A percentile compares a stretch with the other conserved stretches of the same genome.
Evolutionary conservation across 1,139 yeast species (phyloP).

Genomic region (Hansenula sp.): DNA sequence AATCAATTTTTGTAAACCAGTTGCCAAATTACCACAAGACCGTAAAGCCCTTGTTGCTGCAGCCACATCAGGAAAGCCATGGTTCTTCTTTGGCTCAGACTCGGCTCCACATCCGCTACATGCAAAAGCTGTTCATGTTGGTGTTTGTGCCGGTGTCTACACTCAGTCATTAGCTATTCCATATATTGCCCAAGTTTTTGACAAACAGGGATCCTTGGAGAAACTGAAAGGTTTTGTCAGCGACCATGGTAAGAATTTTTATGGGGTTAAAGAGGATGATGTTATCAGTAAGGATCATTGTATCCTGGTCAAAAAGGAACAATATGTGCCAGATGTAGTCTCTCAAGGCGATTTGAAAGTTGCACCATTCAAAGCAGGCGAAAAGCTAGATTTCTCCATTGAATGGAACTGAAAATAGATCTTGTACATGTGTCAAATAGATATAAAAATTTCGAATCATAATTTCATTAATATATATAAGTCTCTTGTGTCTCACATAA

Average conservation of each 20-base stretch:
- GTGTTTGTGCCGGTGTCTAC: slow-evolving; percentile 96
- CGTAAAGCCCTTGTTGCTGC: slow-evolving; percentile 77
- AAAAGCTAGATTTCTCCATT: slow-evolving; percentile 65
- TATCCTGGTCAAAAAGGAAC: slow-evolving; percentile 46
- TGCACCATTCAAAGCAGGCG: slow-evolving; percentile 91
- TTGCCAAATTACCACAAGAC: slow-evolving; percentile 88
- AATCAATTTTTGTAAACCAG: slow-evolving; percentile 94
- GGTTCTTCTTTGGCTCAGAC: slow-evolving; percentile 95
- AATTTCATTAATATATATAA: not conserved
- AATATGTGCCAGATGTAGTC: slow-evolving; percentile 57
- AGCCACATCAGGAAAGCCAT: slow-evolving; percentile 88
- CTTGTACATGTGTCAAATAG: slow-evolving; percentile 6
- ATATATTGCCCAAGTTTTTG: slow-evolving; percentile 86
- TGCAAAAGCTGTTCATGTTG: slow-evolving; percentile 69
- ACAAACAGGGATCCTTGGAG: slow-evolving; percentile 56
- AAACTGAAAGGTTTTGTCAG: slow-evolving; percentile 72
- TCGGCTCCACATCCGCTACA: slow-evolving; percentile 94
- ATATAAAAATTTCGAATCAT: slow-evolving; percentile 2
- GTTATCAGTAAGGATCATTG: slow-evolving; percentile 43
- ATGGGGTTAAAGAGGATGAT: slow-evolving; percentile 46
- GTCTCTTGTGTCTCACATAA: too few relatives aligned
- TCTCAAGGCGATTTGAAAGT: slow-evolving; percentile 47
- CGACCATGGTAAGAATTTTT: slow-evolving; percentile 68
- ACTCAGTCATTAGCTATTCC: slow-evolving; percentile 83
- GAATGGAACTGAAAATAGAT: slow-evolving; percentile 56